phyloP scores from a whole-genome alignment of 2,329 filamentous ascomycete genomes.

The Phoma sp. region DNA sequence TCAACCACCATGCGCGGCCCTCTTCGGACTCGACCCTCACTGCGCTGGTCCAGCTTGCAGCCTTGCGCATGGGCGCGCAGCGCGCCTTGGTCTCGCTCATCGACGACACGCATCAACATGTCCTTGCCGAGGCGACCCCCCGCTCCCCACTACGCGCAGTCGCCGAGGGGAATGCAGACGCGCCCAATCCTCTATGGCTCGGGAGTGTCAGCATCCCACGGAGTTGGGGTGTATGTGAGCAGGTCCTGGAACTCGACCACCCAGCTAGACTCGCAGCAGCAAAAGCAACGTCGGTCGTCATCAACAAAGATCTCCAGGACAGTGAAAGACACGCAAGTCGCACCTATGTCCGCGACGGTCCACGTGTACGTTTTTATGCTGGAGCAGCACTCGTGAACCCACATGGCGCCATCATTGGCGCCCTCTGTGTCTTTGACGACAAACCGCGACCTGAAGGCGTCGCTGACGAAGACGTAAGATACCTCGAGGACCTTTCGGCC shows the following conservation, averaged over 20 bases:
- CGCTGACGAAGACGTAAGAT: slow-evolving; percentile 15
- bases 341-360: slow-evolving; percentile 24
- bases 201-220: slow-evolving; percentile 42
- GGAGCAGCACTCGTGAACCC: slow-evolving; percentile 35
- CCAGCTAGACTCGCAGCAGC: not conserved
- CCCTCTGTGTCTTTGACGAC: slow-evolving; percentile 34
- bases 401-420: slow-evolving; percentile 32
- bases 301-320: slow-evolving; percentile 16
- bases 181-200: slow-evolving; percentile 30
- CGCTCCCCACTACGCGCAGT: slow-evolving; percentile 29
- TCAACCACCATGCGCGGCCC: slow-evolving; percentile 23
- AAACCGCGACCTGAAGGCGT: slow-evolving; percentile 22
- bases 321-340: slow-evolving; percentile 22
- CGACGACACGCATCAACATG: slow-evolving; percentile 42
- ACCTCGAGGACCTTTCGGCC: slow-evolving; percentile 33
- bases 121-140: slow-evolving; percentile 49
- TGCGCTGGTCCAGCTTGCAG: slow-evolving; percentile 46
- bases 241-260: slow-evolving; percentile 18
- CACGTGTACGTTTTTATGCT: slow-evolving; percentile 33
- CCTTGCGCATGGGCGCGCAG: slow-evolving; percentile 40
- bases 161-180: slow-evolving; percentile 11
- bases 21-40: slow-evolving; percentile 41
- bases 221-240: slow-evolving; percentile 33
- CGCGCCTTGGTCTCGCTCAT: slow-evolving; percentile 48
- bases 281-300: slow-evolving; percentile 14